Base-by-base conservation (phyloP, 2,329 filamentous ascomycete genomes). In the Fusarium sp. region DNA sequence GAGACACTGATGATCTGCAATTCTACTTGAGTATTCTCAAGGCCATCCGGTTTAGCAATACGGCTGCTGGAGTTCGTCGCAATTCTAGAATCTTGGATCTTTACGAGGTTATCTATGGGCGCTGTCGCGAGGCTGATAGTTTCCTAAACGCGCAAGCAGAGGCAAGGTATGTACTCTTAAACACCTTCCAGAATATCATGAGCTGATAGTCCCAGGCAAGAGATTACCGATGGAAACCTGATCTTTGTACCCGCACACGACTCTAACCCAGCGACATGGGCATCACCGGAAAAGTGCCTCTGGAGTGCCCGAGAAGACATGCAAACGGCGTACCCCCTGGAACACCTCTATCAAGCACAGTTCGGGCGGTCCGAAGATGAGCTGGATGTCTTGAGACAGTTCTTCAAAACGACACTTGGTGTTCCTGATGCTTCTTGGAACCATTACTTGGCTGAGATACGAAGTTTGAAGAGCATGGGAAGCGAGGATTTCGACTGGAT, bases 21-120 rank as follows among this genome's bases (percentile, higher is more conserved):
- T 76, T 76, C 20, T 75, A 76, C 31, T 35, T 76, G 1, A 40
- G 24, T 3, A 69, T 75, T 17, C 70, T 76, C 17, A 57, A 31
- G 14, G n/a, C 58, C 0, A 72, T 76, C 4, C 60, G 64, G 0
- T 46, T 57, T 24, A 35, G 36, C 5, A 73, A 76, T 27, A 9
- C 17, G 1, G 42, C 46, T 16, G 24, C 24, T 2, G 68, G 71
- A 5, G 27, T 78, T 12, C 24, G 66, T 35, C 64, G 33, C 0
- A 42, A 44, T 17, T 53, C 17, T 1, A 62, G 57, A 2, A 59
- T 76, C 1, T 22, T 76, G 4, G 72, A 77, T 56, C 66, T 77
- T 6, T 77, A 77, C 3, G 72, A 75, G n/a, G 53, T 56, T 10
- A 67, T 76, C 20, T 53, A 75, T 4, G 20, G 69, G 0, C 70